Percentiles rank a stretch among this genome's conserved stretches.
These are phyloP conservation scores for Tolypocladium endophyticum DNA, from an alignment of 2,329 filamentous ascomycete genomes.

Conservation along the genomic window DNA sequence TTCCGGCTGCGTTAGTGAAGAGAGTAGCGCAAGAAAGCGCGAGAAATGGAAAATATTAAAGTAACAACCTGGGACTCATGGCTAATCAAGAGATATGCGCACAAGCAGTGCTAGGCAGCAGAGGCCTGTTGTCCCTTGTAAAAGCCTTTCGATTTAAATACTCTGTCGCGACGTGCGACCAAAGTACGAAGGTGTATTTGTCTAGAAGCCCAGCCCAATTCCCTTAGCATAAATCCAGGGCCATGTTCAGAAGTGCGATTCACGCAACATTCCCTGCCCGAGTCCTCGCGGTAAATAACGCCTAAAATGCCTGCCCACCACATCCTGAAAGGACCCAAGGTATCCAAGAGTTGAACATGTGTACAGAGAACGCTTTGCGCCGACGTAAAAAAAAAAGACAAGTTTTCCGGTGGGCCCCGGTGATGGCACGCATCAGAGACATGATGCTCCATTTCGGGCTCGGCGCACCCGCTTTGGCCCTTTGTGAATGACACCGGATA, in stretches of 20 bases:
- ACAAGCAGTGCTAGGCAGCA: neutral
- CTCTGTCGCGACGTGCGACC: neutral
- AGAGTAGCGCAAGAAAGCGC: neutral
- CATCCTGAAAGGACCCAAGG: slow-evolving; percentile 7
- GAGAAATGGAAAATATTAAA: neutral
- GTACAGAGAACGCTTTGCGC: slow-evolving; percentile 13
- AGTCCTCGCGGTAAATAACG: slow-evolving; percentile 9
- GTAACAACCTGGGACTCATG: neutral
- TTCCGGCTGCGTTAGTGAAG: neutral
- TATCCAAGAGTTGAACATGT: slow-evolving; percentile 15
- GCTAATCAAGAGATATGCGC: neutral
- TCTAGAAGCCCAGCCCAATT: neutral
- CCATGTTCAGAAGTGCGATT: neutral
- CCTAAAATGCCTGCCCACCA: slow-evolving; percentile 17
- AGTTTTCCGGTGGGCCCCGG: neutral
- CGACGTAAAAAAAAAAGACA: slow-evolving; percentile 5
- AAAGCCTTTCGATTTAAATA: neutral
- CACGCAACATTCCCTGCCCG: neutral
- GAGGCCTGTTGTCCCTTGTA: neutral
- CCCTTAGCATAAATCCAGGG: neutral
- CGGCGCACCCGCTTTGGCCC: neutral
- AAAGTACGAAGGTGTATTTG: neutral
- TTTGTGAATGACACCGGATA: neutral
- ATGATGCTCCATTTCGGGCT: neutral
- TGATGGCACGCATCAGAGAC: neutral